A percentile compares a stretch with the other conserved stretches of the same genome.
Conservation (phyloP, 2,329 filamentous ascomycete genomes). For the Gremmenia infestans region DNA sequence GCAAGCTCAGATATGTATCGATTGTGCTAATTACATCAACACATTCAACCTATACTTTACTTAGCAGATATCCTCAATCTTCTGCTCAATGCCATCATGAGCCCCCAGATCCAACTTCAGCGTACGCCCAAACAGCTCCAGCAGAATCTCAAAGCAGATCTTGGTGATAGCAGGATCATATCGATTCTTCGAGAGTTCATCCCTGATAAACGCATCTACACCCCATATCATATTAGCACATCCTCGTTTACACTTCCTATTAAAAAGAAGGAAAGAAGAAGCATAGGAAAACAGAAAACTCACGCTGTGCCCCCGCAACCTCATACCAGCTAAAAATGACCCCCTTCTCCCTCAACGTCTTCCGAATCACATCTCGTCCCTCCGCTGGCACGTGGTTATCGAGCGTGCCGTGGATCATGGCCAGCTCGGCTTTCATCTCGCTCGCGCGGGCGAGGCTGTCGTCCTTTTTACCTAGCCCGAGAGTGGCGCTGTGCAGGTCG, state of each 20-base stretch:
- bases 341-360: constrained; percentile 72
- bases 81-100: constrained; percentile 52
- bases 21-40: too few relatives aligned
- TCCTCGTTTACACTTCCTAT: neutral
- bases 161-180: constrained; percentile 86
- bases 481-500: constrained; percentile 75
- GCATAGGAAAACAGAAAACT: constrained; percentile 31
- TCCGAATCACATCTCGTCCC: constrained; percentile 78
- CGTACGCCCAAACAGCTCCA: constrained; percentile 76
- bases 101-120: constrained; percentile 76
- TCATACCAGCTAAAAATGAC: constrained; percentile 80
- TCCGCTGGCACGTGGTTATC: constrained; percentile 84
- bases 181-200: constrained; percentile 88
- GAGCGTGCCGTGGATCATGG: constrained; percentile 88
- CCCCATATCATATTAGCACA: neutral
- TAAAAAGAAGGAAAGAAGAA: too few relatives aligned
- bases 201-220: constrained; percentile 80
- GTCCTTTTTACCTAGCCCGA: constrained; percentile 64
- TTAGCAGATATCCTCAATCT: constrained; percentile 70
- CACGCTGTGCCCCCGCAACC: constrained; percentile 83
- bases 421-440: constrained; percentile 71
- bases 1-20: too few relatives aligned
- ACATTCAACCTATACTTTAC: neutral
- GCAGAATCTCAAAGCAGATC: constrained; percentile 83
- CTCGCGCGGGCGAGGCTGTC: constrained; percentile 52